Base-by-base conservation (phyloP, 2,329 filamentous ascomycete genomes). In the Colletotrichum destructivum region DNA sequence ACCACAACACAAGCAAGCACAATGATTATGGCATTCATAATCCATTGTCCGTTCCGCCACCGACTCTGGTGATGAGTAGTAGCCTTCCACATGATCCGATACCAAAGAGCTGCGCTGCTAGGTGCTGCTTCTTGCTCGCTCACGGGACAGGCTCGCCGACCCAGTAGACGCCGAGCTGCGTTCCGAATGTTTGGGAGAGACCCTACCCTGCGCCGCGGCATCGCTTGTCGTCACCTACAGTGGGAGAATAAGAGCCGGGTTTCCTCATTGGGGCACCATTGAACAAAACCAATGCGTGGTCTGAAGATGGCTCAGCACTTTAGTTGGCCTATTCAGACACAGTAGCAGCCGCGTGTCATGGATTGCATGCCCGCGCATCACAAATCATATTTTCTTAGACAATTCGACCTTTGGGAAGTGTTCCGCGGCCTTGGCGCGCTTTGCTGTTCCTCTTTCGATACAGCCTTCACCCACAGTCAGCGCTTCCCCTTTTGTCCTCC, bases 361-460 rank as follows among this genome's bases (percentile, higher is more conserved):
- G 66, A 46, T 63, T 26, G 47, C 46, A 60, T 67, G 44, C 46
- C 35, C 21, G 44, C 47, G 8, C 38, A 18, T 71, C 59, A 64
- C 21, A 60, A 63, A 46, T 71, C 69, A 69, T 2, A 69, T 71
- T 54, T 11, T 9, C 26, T 40, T 3, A 11, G 52, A 8, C 40
- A 47, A 60, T 38, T 71, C 59, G 46, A 63, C 44, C 40, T 49
- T 11, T 69, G 59, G 54, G 60, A 57, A 63, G 52, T 63, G 65
- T 63, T 71, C 69, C 69, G 69, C 69, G 69, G 65, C 12, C 65
- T 69, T 71, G 69, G 69, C 69, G 23, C 9, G 21, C 40, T 38
- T 63, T 47, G 44, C 40, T 59, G 40, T 16, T 40, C 9, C 59
- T 69, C 54, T 59, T 69, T 47, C 65, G 64, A 55, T 69, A 38